phyloP scores from a whole-genome alignment of 192 early-diverging fungal genomes.

The Mortierella antarctica region DNA sequence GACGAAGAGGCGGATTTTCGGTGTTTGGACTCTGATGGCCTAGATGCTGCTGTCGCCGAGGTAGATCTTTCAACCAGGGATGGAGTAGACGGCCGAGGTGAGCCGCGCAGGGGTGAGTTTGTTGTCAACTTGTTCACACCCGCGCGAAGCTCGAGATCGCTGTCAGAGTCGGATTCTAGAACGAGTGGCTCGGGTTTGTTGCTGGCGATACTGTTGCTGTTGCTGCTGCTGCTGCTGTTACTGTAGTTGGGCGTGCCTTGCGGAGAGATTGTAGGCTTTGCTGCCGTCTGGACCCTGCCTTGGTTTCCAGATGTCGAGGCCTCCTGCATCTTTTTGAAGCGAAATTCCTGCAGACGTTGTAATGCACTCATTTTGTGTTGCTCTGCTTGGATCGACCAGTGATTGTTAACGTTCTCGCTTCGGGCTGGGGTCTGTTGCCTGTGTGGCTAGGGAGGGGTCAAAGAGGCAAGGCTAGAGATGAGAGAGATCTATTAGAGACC shows the following conservation, averaged over 20 bases:
- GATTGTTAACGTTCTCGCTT: too few relatives aligned
- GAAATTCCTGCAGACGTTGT: slow-evolving; percentile 38
- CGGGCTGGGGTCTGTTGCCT: too few relatives aligned
- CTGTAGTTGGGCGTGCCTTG: neutral
- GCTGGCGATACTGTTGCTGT: neutral
- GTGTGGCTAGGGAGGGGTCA: too few relatives aligned
- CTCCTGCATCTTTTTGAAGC: slow-evolving; percentile 36
- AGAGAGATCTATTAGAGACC: too few relatives aligned
- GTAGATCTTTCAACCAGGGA: neutral
- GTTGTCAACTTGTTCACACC: slow-evolving; percentile 31
- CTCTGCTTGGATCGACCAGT: neutral
- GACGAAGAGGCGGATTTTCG: neutral
- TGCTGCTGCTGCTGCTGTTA: slow-evolving; percentile 5
- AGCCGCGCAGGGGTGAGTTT: slow-evolving; percentile 14
- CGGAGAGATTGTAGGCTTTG: neutral
- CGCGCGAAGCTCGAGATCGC: slow-evolving; percentile 21
- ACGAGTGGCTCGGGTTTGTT: neutral
- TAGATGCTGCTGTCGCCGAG: neutral
- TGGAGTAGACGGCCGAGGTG: neutral
- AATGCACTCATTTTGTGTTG: slow-evolving; percentile 29
- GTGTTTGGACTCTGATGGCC: neutral
- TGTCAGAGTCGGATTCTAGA: slow-evolving; percentile 16
- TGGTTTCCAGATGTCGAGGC: neutral
- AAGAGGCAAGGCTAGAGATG: too few relatives aligned
- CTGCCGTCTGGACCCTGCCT: neutral